Base-by-base conservation (phyloP, 352 stramenopile species). In the Globisporangium spiculum region DNA sequence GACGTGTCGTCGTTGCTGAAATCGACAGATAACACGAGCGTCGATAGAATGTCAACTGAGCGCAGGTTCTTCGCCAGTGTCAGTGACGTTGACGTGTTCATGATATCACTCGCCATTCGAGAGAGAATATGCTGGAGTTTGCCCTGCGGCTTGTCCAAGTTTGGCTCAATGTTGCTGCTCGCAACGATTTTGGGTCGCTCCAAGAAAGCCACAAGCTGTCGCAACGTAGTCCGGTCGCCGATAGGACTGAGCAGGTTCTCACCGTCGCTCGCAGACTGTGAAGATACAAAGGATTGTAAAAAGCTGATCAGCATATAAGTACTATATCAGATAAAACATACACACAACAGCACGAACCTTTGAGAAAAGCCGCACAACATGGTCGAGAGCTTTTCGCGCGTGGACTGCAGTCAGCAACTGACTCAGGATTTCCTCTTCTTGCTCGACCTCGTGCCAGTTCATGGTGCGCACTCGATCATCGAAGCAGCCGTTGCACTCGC, bases 61-160 rank as follows among this genome's bases (percentile, higher is more conserved):
- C 57, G 61, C 60, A 93, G 67, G 66, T 94, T 95, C 24, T 60
- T 69, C 6, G 66, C 62, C 16, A 95, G 34, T 0, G 86, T 93
- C 58, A 78, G 74, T 0, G 76, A 34, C 0, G 70, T 46, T 7
- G 84, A 87, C 4, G 65, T 56, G 0, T 27, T 60, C 71, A 93
- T 83, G 26, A 77, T 66, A 8, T 91, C 81, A 20, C 65, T 48
- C 8, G 73, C 66, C 22, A 83, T 81, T 10, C 88, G 83, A n/a
- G 70, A 68, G 1, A 95, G 73, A 22, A 95, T 93, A 22, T 82
- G 75, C 58, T 95, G 88, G 18, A 88, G 73, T 14, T 82, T 85
- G 0, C 74, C 77, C 20, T 61, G 65, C 9, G 71, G 71, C 65
- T 74, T 75, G 72, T 24, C 27, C 6, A n/a, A 63, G n/a, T 72